phyloP scores from a whole-genome alignment of 1,284 basidiomycete species.

The Chalciporus sp. region DNA sequence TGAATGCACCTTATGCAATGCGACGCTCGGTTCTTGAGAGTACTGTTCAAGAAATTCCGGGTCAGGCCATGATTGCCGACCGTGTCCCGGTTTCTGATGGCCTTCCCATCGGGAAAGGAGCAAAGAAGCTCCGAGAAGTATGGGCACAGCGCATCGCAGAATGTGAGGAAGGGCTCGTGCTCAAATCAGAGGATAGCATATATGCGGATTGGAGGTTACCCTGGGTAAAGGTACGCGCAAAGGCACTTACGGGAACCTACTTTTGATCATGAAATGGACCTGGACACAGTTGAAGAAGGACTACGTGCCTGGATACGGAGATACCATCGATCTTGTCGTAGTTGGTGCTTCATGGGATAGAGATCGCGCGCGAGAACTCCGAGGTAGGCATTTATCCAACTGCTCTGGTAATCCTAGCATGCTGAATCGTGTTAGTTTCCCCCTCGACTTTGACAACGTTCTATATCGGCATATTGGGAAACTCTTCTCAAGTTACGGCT shows the following conservation, averaged over 20 bases:
- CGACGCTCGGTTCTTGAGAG: conserved; percentile 66
- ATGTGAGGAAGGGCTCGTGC: conserved; percentile 68
- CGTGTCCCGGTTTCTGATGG: conserved; percentile 44
- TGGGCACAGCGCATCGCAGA: conserved; percentile 56
- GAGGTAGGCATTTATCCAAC: conserved; percentile 49
- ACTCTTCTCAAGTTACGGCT: conserved; percentile 37
- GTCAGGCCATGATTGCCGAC: conserved; percentile 65
- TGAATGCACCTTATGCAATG: conserved; percentile 55
- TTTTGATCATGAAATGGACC: neutral
- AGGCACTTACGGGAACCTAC: neutral
- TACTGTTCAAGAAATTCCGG: conserved; percentile 51
- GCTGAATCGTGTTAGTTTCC: conserved; percentile 51
- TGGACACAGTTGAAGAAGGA: conserved; percentile 61
- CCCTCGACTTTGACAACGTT: conserved; percentile 77
- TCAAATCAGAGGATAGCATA: conserved; percentile 69
- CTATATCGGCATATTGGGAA: conserved; percentile 66
- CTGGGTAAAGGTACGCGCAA: conserved; percentile 75
- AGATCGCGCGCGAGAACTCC: conserved; percentile 71
- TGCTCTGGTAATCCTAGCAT: neutral
- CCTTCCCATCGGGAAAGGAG: conserved; percentile 11
- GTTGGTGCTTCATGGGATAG: conserved; percentile 81
- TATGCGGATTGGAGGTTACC: conserved; percentile 66
- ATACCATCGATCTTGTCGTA: conserved; percentile 76
- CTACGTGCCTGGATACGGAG: conserved; percentile 82
- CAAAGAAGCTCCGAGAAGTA: conserved; percentile 41